Evolutionary conservation across 2,329 filamentous ascomycete species (phyloP), one percentile per base, ranked within the genome.

Genomic region (Cladosporium oxysporum): DNA sequence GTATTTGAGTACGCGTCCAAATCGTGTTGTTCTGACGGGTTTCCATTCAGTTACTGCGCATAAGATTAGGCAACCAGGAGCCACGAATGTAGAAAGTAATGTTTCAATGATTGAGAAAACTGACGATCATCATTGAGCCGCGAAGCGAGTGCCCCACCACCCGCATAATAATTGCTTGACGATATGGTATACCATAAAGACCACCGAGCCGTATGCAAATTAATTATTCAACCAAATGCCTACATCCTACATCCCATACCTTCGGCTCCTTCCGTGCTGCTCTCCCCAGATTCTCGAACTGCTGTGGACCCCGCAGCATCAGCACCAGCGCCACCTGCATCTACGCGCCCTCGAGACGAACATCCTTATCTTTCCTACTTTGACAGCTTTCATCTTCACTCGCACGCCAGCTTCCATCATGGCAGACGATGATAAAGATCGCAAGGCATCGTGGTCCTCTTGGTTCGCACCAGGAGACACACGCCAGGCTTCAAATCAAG

Each of bases 381-480:
- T n/a, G 16, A 31, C 35, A 14, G 10, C 4, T 16, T 29, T n/a
- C 23, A 10, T 11, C 23, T 31, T n/a, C 16, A 7, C 10, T 29
- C 26, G 31, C 55, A 41, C 33, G 18, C 33, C 41, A 11, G 41
- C 2, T 2, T n/a, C 12, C 50, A 57, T 44, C 49, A 63, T 63
- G 61, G 33, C 61, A n/a, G 33, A 47, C 16, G 50, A 28, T 5
- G 61, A 55, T 3, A 37, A 57, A 10, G 28, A 29, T 6, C 50
- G 31, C 14, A 63, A 57, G n/a, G 31, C 35, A 21, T 57, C 61
- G 1, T 63, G 61, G 61, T 55, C 50, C 21, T 49, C 61, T 11
- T 63, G 61, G 61, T 33, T 63, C 6, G 18, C 50, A 3, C 61
- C 61, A n/a, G 61, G 61, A 8, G 61, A 63, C 26, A 14, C 11